phyloP scores from a whole-genome alignment of 169 alveolate genomes.

The Babesia ovis region DNA sequence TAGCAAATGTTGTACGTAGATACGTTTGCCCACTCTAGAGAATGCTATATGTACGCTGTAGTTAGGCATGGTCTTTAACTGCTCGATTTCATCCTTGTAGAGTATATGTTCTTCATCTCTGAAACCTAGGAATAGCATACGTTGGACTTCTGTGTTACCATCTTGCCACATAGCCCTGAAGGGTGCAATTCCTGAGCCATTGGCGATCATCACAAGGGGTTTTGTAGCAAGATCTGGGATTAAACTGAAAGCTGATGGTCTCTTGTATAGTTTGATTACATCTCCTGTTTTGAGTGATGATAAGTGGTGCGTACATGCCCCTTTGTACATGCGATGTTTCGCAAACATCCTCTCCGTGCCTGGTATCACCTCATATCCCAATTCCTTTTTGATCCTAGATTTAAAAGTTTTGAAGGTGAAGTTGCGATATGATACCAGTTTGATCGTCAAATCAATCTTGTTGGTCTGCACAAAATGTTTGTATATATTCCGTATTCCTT shows the following conservation, averaged over 20 bases:
- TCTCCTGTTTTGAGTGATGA: conserved; percentile 40
- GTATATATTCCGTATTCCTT: not conserved
- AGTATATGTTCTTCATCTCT: conserved; percentile 26
- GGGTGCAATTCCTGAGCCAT: conserved; percentile 71
- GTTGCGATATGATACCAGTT: conserved; percentile 2
- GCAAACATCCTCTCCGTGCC: not conserved
- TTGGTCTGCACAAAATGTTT: not conserved
- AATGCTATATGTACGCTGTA: conserved; percentile 48
- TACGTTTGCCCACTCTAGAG: conserved; percentile 49
- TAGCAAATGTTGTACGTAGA: conserved; percentile 48
- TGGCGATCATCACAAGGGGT: conserved; percentile 71
- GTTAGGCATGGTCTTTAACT: conserved; percentile 1
- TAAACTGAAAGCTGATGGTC: conserved; percentile 49
- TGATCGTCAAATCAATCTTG: conserved; percentile 36
- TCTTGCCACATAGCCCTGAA: conserved; percentile 52
- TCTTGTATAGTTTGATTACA: conserved; percentile 47
- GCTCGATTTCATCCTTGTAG: conserved; percentile 58
- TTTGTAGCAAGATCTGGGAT: not conserved
- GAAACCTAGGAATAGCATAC: conserved; percentile 43
- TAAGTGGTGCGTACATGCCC: conserved; percentile 55
- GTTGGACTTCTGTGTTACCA: not conserved
- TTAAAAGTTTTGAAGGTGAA: conserved; percentile 47
- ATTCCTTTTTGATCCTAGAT: not conserved
- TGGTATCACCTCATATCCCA: conserved; percentile 1
- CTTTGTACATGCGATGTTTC: conserved; percentile 43